Evolutionary conservation across 306 rosid genomes (phyloP).

Genomic region (Ormosia emarginata): DNA sequence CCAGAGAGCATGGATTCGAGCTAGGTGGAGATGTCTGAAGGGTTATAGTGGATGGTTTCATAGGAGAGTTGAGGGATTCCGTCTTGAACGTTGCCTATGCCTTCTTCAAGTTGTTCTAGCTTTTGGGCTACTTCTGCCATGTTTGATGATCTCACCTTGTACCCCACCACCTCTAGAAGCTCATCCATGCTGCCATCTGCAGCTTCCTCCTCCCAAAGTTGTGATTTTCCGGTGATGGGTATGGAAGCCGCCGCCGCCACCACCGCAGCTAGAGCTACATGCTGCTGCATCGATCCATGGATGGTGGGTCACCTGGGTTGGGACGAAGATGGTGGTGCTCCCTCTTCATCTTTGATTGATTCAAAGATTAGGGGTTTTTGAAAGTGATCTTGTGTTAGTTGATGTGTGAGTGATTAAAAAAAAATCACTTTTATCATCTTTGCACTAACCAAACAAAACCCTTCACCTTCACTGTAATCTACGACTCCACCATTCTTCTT

Average conservation of each 20-base stretch:
- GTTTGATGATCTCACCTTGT: constrained; percentile 70
- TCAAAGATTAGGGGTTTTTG: no score
- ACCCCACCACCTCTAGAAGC: constrained; percentile 77
- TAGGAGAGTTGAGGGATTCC: constrained; percentile 54
- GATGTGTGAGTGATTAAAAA: neutral
- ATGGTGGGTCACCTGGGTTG: constrained; percentile 15
- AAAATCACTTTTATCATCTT: no score
- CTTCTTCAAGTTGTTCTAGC: constrained; percentile 73
- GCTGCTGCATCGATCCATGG: constrained; percentile 17
- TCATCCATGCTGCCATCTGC: constrained; percentile 71
- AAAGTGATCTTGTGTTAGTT: neutral
- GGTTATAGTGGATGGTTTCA: constrained; percentile 68
- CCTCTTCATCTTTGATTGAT: constrained; percentile 47
- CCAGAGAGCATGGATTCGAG: constrained; percentile 62
- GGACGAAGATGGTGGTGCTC: constrained; percentile 40
- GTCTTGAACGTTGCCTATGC: constrained; percentile 57
- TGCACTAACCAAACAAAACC: no score
- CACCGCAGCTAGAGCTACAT: constrained; percentile 17
- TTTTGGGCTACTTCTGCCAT: constrained; percentile 89
- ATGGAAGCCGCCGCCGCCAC: neutral
- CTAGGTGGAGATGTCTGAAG: constrained; percentile 77
- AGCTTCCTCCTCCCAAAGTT: constrained; percentile 55
- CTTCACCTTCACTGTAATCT: no score
- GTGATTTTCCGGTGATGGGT: constrained; percentile 34
- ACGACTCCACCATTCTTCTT: no score